A percentile compares a stretch with the other conserved stretches of the same genome.
Conservation (phyloP, 2,329 filamentous ascomycete genomes). For the Fonsecaea erecta region DNA sequence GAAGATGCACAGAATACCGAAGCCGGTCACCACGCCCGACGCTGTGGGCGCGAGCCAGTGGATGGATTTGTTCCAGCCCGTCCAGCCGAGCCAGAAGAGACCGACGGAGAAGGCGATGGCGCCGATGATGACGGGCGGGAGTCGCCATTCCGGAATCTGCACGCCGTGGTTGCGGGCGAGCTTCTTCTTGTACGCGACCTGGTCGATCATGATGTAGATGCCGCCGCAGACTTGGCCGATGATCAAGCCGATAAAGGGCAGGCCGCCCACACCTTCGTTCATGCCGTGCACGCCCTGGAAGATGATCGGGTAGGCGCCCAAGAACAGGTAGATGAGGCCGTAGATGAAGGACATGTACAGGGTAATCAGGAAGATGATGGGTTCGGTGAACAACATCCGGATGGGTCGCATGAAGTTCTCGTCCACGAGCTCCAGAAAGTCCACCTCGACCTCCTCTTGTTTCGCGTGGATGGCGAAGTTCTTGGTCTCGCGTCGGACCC, state of each 20-base stretch:
- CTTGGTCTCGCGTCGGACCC: slow-evolving; percentile 59
- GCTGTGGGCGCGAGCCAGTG: slow-evolving; percentile 49
- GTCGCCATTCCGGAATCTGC: slow-evolving; percentile 62
- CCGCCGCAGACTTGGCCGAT: slow-evolving; percentile 72
- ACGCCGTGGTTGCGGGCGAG: slow-evolving; percentile 67
- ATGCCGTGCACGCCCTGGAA: slow-evolving; percentile 66
- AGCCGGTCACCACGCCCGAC: slow-evolving; percentile 60
- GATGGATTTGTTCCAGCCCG: slow-evolving; percentile 56
- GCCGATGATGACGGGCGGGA: slow-evolving; percentile 59
- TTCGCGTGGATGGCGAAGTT: slow-evolving; percentile 68
- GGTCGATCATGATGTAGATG: slow-evolving; percentile 63
- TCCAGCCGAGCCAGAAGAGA: slow-evolving; percentile 80
- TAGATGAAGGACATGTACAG: slow-evolving; percentile 46
- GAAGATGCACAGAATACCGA: slow-evolving; percentile 63
- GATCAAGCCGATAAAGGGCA: slow-evolving; percentile 86
- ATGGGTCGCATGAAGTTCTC: slow-evolving; percentile 59
- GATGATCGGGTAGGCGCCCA: slow-evolving; percentile 44
- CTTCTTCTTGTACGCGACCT: slow-evolving; percentile 71
- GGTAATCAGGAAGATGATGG: slow-evolving; percentile 49
- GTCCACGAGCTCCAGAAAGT: slow-evolving; percentile 54
- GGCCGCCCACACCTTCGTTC: slow-evolving; percentile 69
- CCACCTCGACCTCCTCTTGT: slow-evolving; percentile 59
- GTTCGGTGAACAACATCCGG: slow-evolving; percentile 49
- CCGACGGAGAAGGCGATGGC: slow-evolving; percentile 61
- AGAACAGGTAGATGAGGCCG: slow-evolving; percentile 40